Percentiles rank a stretch among this genome's conserved stretches.
Evolutionary conservation across 768 basidiomycete species (phyloP).

Genomic region (Brasilioporus rufonigricans): DNA sequence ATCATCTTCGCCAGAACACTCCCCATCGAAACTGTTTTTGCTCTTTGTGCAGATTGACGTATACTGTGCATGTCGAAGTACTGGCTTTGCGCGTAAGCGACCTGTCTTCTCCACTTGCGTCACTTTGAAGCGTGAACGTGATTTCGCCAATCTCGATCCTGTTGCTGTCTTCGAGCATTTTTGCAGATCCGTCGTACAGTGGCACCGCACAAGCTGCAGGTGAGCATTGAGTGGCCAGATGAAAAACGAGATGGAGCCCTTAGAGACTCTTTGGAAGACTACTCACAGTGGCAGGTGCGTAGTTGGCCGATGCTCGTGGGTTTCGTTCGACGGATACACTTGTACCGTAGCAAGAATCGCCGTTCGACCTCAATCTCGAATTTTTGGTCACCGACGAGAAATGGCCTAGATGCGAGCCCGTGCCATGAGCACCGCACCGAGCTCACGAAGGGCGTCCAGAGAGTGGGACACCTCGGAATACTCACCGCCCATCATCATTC

Average conservation of each 20-base stretch:
- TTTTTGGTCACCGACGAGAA: constrained; percentile 9
- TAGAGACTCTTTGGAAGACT: not conserved
- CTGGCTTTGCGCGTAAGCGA: not conserved
- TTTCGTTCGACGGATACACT: constrained; percentile 27
- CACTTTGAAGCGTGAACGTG: constrained; percentile 15
- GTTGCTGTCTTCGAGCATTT: constrained; percentile 10
- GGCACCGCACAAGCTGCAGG: constrained; percentile 19
- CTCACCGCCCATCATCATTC: constrained; percentile 16
- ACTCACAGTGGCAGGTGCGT: constrained; percentile 19
- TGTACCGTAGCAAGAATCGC: constrained; percentile 21
- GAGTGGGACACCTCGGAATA: not conserved
- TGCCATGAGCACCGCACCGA: not conserved
- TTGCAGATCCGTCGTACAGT: constrained; percentile 17
- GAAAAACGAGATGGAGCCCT: not conserved
- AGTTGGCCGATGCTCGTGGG: constrained; percentile 19
- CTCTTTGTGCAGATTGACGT: not conserved
- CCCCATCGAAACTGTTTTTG: not conserved
- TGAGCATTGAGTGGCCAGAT: not conserved
- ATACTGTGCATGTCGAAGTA: not conserved
- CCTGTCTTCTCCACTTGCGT: not conserved
- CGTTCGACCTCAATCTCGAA: constrained; percentile 23
- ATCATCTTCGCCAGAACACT: not conserved
- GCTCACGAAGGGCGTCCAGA: not conserved
- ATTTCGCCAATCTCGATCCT: constrained; percentile 21
- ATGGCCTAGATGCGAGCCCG: constrained; percentile 8